A percentile compares a stretch with the other conserved stretches of the same genome.
phyloP scores from a whole-genome alignment of 108 stramenopile genomes.

The Fragilaria crotonensis region DNA sequence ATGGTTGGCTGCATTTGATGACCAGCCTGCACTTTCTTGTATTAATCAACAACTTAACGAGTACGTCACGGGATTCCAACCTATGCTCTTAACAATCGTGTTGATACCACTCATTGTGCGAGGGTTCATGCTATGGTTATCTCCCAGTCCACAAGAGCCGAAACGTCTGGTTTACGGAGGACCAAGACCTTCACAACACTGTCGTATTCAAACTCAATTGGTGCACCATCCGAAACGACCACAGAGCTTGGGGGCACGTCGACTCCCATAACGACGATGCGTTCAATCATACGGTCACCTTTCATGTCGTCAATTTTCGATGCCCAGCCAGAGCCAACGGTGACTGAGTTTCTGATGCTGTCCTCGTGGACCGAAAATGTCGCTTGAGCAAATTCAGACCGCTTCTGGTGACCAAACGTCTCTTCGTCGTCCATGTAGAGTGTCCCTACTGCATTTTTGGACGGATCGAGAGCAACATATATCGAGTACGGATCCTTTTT shows the following conservation, averaged over 20 bases:
- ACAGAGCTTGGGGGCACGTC: slow-evolving; percentile 27
- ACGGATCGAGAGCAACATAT: slow-evolving; percentile 79
- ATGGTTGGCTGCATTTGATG: too few species aligned
- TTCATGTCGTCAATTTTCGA: slow-evolving; percentile 14
- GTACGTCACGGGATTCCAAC: too few species aligned
- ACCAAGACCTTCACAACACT: slow-evolving; percentile 47
- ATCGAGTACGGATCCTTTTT: slow-evolving; percentile 94
- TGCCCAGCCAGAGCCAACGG: slow-evolving; percentile 38
- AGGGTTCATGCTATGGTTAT: slow-evolving; percentile 24
- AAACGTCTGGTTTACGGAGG: slow-evolving; percentile 69
- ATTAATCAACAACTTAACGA: too few species aligned
- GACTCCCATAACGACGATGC: slow-evolving; percentile 79
- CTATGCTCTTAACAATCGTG: too few species aligned
- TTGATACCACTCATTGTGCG: too few species aligned
- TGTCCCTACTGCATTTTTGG: slow-evolving; percentile 56
- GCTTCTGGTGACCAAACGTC: slow-evolving; percentile 71
- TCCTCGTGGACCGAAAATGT: slow-evolving; percentile 36
- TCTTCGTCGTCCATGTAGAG: slow-evolving; percentile 98
- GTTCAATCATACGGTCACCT: slow-evolving; percentile 50
- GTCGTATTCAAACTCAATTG: slow-evolving; percentile 46
- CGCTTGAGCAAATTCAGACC: slow-evolving; percentile 53
- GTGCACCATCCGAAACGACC: slow-evolving; percentile 12
- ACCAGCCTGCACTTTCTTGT: too few species aligned
- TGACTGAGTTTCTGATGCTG: slow-evolving; percentile 37
- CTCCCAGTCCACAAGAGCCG: slow-evolving; percentile 59